Evolutionary conservation across 2,329 filamentous ascomycete genomes (phyloP).

Genomic region (Fusarium fracticaudum): DNA sequence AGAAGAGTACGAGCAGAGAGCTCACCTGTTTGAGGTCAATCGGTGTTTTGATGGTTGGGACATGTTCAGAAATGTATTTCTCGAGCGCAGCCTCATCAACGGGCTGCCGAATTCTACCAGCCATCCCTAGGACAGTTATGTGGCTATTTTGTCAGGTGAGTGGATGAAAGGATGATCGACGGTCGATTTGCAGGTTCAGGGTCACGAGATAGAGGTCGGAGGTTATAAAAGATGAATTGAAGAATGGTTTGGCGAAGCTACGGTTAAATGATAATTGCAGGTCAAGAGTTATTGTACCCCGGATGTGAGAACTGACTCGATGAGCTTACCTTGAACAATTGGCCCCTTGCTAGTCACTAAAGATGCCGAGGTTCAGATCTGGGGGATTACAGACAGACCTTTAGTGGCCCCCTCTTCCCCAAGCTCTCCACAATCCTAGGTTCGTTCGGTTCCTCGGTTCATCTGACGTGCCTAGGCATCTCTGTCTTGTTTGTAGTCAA

Average conservation of each 20-base stretch:
- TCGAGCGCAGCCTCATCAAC: constrained; percentile 85
- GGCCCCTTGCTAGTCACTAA: constrained; percentile 22
- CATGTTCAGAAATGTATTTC: constrained; percentile 78
- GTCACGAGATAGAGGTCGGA: neutral
- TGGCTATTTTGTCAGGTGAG: neutral
- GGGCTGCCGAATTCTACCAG: constrained; percentile 87
- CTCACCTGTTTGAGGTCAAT: constrained; percentile 88
- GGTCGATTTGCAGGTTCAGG: neutral
- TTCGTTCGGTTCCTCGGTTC: constrained; percentile 19
- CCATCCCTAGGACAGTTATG: constrained; percentile 63
- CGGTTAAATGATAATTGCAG: neutral
- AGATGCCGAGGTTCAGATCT: constrained; percentile 41
- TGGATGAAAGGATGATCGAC: neutral
- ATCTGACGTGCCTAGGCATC: neutral
- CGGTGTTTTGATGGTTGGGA: constrained; percentile 85
- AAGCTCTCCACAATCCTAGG: constrained; percentile 23
- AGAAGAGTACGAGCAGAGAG: neutral
- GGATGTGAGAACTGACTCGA: neutral
- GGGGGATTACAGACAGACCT: constrained; percentile 1
- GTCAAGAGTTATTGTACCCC: constrained; percentile 1
- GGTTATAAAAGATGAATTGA: neutral
- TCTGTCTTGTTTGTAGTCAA: neutral
- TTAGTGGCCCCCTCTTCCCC: constrained; percentile 35
- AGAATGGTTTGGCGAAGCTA: neutral
- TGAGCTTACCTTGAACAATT: constrained; percentile 3